These are phyloP conservation scores for Tulasnella sp. DNA, from an alignment of 768 basidiomycete species.

Conservation along the genomic window DNA sequence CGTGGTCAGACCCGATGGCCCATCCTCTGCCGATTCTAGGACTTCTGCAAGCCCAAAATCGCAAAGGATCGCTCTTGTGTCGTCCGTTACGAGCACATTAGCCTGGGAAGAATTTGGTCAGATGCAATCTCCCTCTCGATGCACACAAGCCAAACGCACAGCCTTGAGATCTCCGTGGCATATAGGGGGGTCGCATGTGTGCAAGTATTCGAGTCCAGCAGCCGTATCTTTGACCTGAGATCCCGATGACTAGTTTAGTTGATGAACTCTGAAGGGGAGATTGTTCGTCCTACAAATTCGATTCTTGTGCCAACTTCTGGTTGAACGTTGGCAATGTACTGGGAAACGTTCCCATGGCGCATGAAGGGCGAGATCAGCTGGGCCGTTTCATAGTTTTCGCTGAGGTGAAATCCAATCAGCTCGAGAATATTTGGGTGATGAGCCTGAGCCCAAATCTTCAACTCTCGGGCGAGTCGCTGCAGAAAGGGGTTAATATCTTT, in stretches of 20 bases:
- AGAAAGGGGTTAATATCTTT: not conserved
- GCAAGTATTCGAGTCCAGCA: slow-evolving; percentile 8
- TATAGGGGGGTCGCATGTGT: slow-evolving; percentile 5
- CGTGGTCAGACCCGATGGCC: not conserved
- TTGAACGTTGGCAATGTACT: not conserved
- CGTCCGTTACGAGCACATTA: not conserved
- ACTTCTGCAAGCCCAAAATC: slow-evolving; percentile 10
- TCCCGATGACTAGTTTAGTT: not conserved
- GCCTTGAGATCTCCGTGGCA: slow-evolving; percentile 15
- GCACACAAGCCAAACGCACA: not conserved
- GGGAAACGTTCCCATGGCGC: not conserved
- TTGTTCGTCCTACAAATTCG: not conserved
- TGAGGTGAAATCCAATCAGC: slow-evolving; percentile 15
- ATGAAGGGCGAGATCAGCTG: not conserved
- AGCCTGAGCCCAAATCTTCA: slow-evolving; percentile 13
- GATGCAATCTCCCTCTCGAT: too few relatives aligned
- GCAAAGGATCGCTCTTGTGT: not conserved
- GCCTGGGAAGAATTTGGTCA: not conserved
- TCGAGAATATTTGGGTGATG: slow-evolving; percentile 14
- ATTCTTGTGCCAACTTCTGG: not conserved
- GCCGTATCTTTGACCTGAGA: slow-evolving; percentile 5
- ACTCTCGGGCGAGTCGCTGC: slow-evolving; percentile 13
- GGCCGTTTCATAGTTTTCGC: slow-evolving; percentile 11
- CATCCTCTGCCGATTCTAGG: not conserved
- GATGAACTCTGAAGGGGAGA: not conserved